Evolutionary conservation across 139 green algal genomes (phyloP), one percentile per base, ranked within the genome.

Genomic region (Haematococcus lacustris): DNA sequence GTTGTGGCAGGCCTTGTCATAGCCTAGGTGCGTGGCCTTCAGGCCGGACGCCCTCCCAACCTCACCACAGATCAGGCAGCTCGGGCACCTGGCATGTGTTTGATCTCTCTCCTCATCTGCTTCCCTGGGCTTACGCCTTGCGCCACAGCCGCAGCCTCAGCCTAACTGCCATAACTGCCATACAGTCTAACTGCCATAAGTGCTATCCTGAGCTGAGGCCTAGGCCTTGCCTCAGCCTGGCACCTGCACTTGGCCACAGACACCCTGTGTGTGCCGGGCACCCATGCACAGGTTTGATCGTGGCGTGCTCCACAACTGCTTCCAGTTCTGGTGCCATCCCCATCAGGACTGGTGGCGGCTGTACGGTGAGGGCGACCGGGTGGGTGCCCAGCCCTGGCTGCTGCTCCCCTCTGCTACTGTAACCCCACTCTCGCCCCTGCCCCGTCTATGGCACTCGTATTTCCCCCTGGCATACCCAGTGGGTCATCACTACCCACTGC

Each of bases 311-410:
- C 35, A 23, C 70, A 83, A 83, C 70, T 80, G 74, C 57, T 59
- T 72, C 5, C 50, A 73, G 40, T 83, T 80, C 71, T 83, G 78
- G 78, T 3, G 74, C 1, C 51, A 74, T 23, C 73, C 69, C 17
- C 30, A 59, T 33, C 63, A 77, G 26, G 70, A 83, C 65, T 79
- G 73, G 73, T 66, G 63, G 64, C 30, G 26, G 32, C 38, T 71
- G 34, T 83, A 61, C 43, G 73, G 77, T 40, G 6, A 1, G 26
- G 78, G 78, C 21, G 78, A 83, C 47, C 41, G 73, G 37, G 78
- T 77, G 73, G 66, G 71, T 66, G 35, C 5, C 9, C 61, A 39
- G 57, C n/a, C n/a, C n/a, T n/a, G n/a, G n/a, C n/a, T n/a, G n/a
- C n/a, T n/a, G n/a, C n/a, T n/a, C n/a, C n/a, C n/a, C n/a, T n/a